Percentiles rank a stretch among this genome's conserved stretches.
Evolutionary conservation across 1,284 basidiomycete species (phyloP).

Genomic region (Ceratobasidium sp.): DNA sequence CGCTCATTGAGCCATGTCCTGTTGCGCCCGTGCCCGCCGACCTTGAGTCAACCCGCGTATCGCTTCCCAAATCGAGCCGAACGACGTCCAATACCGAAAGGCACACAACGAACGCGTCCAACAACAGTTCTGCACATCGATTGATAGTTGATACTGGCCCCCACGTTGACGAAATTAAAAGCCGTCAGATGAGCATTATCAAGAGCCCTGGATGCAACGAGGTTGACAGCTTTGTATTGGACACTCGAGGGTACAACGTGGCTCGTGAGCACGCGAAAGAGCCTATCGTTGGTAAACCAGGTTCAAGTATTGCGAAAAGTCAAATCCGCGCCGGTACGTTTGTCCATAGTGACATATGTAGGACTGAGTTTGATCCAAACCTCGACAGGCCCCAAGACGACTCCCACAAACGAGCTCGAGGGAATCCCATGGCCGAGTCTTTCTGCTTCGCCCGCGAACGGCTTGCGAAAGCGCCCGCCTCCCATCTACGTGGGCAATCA

Average conservation of each 20-base stretch:
- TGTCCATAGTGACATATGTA: background rate
- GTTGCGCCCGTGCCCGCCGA: background rate
- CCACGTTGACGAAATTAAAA: background rate
- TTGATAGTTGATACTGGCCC: background rate
- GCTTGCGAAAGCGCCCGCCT: constrained; percentile 18
- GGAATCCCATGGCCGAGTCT: constrained; percentile 1
- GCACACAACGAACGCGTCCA: background rate
- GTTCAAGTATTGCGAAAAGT: background rate
- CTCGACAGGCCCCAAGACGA: background rate
- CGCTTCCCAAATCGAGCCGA: background rate
- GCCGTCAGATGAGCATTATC: background rate
- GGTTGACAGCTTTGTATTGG: background rate
- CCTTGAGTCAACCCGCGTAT: background rate
- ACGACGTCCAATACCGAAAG: background rate
- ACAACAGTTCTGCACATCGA: background rate
- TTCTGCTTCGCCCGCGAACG: background rate
- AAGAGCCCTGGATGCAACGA: background rate
- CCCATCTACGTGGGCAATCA: constrained; percentile 40
- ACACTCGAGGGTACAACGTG: background rate
- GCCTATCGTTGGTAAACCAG: background rate
- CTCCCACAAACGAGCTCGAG: constrained; percentile 21
- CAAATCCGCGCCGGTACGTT: constrained; percentile 14
- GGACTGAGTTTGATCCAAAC: background rate
- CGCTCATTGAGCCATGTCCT: background rate
- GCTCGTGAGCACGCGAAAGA: background rate